phyloP scores from a whole-genome alignment of 306 rosid species.

The Styphnolobium japonicum region DNA sequence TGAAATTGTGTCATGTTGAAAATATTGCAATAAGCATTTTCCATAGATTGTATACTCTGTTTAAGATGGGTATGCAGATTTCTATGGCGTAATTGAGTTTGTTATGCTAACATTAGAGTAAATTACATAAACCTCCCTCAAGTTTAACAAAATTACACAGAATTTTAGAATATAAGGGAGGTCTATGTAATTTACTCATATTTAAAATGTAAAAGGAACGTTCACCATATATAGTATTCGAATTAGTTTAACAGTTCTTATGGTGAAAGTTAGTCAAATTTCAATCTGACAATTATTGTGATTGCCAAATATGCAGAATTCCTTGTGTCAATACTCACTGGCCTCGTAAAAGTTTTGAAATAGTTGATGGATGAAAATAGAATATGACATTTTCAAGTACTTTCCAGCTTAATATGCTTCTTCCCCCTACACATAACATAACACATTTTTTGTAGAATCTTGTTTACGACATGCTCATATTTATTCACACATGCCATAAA shows the following conservation, averaged over 20 bases:
- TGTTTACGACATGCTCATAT: neutral
- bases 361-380: neutral
- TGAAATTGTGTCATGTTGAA: neutral
- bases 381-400: neutral
- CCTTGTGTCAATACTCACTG: neutral
- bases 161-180: neutral
- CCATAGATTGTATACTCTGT: neutral
- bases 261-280: neutral
- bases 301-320: neutral
- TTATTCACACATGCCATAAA: neutral
- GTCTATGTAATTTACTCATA: neutral
- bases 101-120: neutral
- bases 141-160: neutral
- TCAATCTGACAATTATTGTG: neutral
- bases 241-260: neutral
- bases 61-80: neutral
- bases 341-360: neutral
- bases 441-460: neutral
- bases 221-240: neutral
- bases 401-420: neutral
- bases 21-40: neutral
- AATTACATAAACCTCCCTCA: neutral
- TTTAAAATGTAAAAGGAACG: neutral
- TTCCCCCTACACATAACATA: neutral
- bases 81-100: neutral